Percentiles rank a stretch among this genome's conserved stretches.
Evolutionary conservation across 2,329 filamentous ascomycete genomes (phyloP).

Genomic region (Pestalotiopsis sp.): DNA sequence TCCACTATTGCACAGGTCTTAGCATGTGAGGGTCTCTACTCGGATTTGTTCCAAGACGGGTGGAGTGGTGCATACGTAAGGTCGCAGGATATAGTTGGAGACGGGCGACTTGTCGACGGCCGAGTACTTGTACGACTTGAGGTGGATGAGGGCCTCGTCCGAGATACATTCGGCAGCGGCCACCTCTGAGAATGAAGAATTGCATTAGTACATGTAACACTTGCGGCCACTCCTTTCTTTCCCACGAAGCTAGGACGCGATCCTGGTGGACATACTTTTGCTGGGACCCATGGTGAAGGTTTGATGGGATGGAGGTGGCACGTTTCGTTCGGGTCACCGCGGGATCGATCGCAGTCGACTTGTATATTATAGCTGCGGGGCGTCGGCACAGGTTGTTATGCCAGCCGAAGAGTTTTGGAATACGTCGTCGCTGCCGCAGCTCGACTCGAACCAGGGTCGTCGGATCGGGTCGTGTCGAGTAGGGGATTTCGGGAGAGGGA

Average conservation of each 20-base stretch:
- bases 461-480: neutral
- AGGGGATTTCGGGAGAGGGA: neutral
- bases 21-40: slow-evolving; percentile 19
- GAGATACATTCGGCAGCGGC: slow-evolving; percentile 76
- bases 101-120: slow-evolving; percentile 94
- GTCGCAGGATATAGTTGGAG: slow-evolving; percentile 89
- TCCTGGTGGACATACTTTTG: slow-evolving; percentile 6
- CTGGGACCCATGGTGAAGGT: slow-evolving; percentile 6
- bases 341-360: neutral
- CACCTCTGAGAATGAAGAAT: slow-evolving; percentile 39
- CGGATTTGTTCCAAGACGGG: slow-evolving; percentile 13
- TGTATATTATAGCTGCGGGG: neutral
- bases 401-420: too few species aligned
- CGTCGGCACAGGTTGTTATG: neutral
- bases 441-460: neutral
- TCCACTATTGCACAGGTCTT: slow-evolving; percentile 70
- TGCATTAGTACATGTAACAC: neutral
- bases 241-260: neutral
- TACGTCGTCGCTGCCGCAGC: neutral
- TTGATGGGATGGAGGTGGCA: neutral
- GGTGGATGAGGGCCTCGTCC: slow-evolving; percentile 86
- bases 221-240: neutral
- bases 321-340: neutral
- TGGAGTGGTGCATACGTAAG: slow-evolving; percentile 72
- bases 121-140: slow-evolving; percentile 97